These are phyloP conservation scores for Colletotrichum graminicola DNA, from an alignment of 2,329 filamentous ascomycete species.

Conservation along the genomic window DNA sequence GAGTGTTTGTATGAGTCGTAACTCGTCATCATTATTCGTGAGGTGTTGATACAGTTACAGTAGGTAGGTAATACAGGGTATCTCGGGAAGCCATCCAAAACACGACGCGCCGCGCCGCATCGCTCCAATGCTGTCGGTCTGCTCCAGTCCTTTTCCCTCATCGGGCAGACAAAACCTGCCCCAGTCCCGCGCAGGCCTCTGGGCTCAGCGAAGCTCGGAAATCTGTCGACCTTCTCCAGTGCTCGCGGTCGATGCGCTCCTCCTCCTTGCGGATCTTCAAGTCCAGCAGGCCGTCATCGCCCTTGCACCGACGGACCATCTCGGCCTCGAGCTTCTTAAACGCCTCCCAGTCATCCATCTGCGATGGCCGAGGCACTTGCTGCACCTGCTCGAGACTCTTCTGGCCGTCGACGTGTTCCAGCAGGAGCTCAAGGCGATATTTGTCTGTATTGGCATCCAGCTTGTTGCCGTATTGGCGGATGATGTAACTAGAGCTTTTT, in stretches of 20 bases:
- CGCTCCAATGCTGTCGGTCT: neutral
- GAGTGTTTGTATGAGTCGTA: conserved; percentile 7
- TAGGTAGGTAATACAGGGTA: conserved; percentile 38
- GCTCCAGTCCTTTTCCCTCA: neutral
- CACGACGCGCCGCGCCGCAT: neutral
- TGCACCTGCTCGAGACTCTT: conserved; percentile 56
- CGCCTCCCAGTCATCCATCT: conserved; percentile 68
- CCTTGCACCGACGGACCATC: conserved; percentile 39
- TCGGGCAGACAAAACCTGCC: conserved; percentile 26
- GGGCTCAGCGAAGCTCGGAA: conserved; percentile 38
- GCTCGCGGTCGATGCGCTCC: conserved; percentile 40
- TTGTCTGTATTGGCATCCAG: conserved; percentile 54
- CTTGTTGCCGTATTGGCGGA: conserved; percentile 61
- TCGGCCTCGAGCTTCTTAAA: conserved; percentile 55
- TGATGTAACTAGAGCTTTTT: conserved; percentile 57
- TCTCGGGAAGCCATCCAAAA: conserved; percentile 17
- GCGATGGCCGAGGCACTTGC: conserved; percentile 64
- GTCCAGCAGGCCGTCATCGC: conserved; percentile 38
- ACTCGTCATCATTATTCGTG: conserved; percentile 36
- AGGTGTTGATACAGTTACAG: conserved; percentile 26
- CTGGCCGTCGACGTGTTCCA: conserved; percentile 60
- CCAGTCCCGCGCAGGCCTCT: conserved; percentile 22
- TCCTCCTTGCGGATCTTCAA: conserved; percentile 41
- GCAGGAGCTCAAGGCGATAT: conserved; percentile 59
- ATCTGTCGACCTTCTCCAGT: conserved; percentile 40